Percentiles rank a stretch among this genome's conserved stretches.
These are phyloP conservation scores for Aspergillus arachidicola DNA, from an alignment of 2,329 filamentous ascomycete genomes.

Conservation along the genomic window DNA sequence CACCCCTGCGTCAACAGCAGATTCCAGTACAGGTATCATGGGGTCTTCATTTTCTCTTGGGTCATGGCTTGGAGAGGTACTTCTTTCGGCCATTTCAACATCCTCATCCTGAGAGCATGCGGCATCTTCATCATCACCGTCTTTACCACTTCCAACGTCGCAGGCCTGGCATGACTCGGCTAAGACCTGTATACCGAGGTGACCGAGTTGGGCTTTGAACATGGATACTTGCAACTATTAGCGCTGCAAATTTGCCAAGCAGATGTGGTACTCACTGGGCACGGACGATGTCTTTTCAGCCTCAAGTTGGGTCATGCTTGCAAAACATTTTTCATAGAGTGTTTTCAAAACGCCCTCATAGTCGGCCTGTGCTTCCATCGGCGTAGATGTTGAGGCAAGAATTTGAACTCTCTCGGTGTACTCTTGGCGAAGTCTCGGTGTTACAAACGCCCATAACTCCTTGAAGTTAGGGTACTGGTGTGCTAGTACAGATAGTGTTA, in stretches of 20 bases:
- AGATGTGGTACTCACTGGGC: not conserved
- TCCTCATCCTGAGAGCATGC: not conserved
- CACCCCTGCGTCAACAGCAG: not conserved
- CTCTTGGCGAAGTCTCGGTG: not conserved
- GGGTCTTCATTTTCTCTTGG: conserved; percentile 38
- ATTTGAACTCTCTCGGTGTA: not conserved
- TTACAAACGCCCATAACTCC: not conserved
- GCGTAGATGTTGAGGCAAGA: not conserved
- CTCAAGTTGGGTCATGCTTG: not conserved
- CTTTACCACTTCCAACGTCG: not conserved
- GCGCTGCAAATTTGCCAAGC: not conserved
- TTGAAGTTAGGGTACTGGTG: not conserved
- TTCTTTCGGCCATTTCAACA: not conserved
- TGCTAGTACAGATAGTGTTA: not conserved
- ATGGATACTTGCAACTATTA: not conserved
- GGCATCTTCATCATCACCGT: not conserved
- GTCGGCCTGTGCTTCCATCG: not conserved
- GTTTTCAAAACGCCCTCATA: not conserved
- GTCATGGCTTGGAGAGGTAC: not conserved
- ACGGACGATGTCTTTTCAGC: not conserved
- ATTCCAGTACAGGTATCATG: conserved; percentile 37
- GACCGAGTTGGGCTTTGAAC: not conserved
- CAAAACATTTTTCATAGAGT: not conserved
- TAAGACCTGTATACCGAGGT: not conserved
- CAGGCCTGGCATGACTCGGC: not conserved